These are phyloP conservation scores for Phytopythium litorale DNA, from an alignment of 352 stramenopile species.

Conservation along the genomic window DNA sequence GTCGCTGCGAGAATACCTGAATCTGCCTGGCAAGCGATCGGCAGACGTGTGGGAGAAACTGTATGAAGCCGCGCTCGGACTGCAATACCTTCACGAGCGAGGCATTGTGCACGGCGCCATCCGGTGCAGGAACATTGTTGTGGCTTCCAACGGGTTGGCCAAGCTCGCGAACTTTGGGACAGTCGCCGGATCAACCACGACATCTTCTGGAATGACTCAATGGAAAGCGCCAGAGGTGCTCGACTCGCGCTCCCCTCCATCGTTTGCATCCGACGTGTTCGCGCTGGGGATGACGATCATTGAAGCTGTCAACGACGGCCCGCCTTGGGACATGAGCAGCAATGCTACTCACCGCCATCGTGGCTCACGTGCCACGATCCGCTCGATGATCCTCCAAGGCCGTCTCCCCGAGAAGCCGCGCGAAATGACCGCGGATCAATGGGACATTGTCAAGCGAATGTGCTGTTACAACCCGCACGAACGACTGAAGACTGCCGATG, in stretches of 20 bases:
- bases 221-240: constrained; percentile 28
- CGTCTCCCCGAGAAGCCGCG: constrained; percentile 12
- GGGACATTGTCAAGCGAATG: constrained; percentile 23
- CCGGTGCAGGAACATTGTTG: constrained; percentile 24
- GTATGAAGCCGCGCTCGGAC: constrained; percentile 26
- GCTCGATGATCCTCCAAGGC: constrained; percentile 8
- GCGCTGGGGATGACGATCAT: constrained; percentile 27
- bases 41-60: constrained; percentile 15
- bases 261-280: constrained; percentile 21
- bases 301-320: constrained; percentile 21
- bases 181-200: not conserved
- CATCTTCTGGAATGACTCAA: constrained; percentile 1
- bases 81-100: constrained; percentile 44
- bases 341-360: not conserved
- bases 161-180: constrained; percentile 13
- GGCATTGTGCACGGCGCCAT: constrained; percentile 69
- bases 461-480: constrained; percentile 17
- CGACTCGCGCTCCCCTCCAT: constrained; percentile 1
- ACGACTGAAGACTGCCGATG: constrained; percentile 19
- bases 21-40: not conserved
- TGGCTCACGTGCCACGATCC: not conserved
- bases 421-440: constrained; percentile 17
- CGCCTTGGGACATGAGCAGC: constrained; percentile 16
- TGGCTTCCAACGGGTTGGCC: constrained; percentile 9
- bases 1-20: constrained; percentile 7